Evolutionary conservation across 192 early-diverging fungal genomes (phyloP).

Genomic region (Thamnidium elegans): DNA sequence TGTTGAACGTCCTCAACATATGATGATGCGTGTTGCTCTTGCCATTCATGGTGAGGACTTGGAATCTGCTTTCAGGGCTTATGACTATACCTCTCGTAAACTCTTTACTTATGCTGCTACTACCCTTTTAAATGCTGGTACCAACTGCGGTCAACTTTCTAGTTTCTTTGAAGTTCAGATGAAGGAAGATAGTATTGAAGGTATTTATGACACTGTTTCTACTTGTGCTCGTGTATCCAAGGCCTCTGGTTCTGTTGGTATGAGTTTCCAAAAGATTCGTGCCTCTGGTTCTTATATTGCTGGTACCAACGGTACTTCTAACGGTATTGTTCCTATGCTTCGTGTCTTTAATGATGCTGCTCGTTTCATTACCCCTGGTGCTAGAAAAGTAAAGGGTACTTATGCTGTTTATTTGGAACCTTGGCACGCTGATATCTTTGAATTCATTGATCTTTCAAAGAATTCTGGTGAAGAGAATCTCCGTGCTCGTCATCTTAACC

Average conservation of each 20-base stretch:
- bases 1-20: slow-evolving; percentile 93
- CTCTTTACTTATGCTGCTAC: slow-evolving; percentile 96
- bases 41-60: slow-evolving; percentile 93
- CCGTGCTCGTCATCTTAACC: slow-evolving; percentile 92
- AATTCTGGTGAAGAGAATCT: slow-evolving; percentile 96
- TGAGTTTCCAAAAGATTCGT: slow-evolving; percentile 95
- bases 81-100: slow-evolving; percentile 88
- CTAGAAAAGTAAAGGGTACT: slow-evolving; percentile 91
- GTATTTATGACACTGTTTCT: slow-evolving; percentile 95
- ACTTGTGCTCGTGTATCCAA: slow-evolving; percentile 95
- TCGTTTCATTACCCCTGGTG: slow-evolving; percentile 95
- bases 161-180: slow-evolving; percentile 92
- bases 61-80: slow-evolving; percentile 85
- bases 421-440: slow-evolving; percentile 96
- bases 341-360: slow-evolving; percentile 98
- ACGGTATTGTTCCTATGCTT: slow-evolving; percentile 96
- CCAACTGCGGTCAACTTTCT: slow-evolving; percentile 88
- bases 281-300: slow-evolving; percentile 93
- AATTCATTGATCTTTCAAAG: slow-evolving; percentile 90
- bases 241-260: slow-evolving; percentile 90
- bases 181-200: slow-evolving; percentile 93
- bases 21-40: slow-evolving; percentile 96
- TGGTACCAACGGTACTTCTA: slow-evolving; percentile 94
- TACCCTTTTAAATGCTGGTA: slow-evolving; percentile 97
- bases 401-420: slow-evolving; percentile 98